Evolutionary conservation across 805 yeast species (phyloP).

Genomic region (Candida stauntonica): DNA sequence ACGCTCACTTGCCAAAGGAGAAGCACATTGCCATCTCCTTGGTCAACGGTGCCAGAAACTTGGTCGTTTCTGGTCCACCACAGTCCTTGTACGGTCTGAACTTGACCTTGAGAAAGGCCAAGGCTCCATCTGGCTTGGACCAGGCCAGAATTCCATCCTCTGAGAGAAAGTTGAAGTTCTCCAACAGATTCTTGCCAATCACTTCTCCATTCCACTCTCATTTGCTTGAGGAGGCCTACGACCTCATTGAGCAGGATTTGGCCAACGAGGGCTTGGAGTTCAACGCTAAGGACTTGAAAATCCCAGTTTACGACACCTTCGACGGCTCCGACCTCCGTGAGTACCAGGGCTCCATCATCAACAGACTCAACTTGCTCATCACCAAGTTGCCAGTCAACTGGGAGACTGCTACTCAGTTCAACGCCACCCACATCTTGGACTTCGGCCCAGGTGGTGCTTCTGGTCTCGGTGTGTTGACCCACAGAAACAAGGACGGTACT

Average conservation of each 20-base stretch:
- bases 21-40: constrained; percentile 88
- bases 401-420: constrained; percentile 83
- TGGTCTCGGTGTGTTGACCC: constrained; percentile 93
- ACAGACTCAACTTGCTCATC: constrained; percentile 76
- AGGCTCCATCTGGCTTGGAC: constrained; percentile 91
- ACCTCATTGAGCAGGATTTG: constrained; percentile 62
- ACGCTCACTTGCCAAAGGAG: constrained; percentile 87
- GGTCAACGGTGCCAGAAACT: constrained; percentile 91
- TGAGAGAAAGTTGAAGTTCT: constrained; percentile 90
- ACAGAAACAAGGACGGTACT: constrained; percentile 97
- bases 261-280: constrained; percentile 54
- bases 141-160: constrained; percentile 92
- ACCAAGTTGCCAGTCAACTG: constrained; percentile 89
- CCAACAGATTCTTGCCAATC: constrained; percentile 92
- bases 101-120: constrained; percentile 85
- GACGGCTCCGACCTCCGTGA: constrained; percentile 75
- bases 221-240: constrained; percentile 69
- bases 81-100: constrained; percentile 95
- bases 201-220: constrained; percentile 97
- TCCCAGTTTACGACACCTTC: constrained; percentile 91
- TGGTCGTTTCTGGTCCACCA: constrained; percentile 97
- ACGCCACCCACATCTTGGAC: constrained; percentile 86
- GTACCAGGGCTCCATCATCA: constrained; percentile 48
- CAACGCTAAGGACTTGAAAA: constrained; percentile 48
- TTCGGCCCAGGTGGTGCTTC: constrained; percentile 99